Evolutionary conservation across 2,329 filamentous ascomycete genomes (phyloP), one percentile per base, ranked within the genome.

Genomic region (Dendryphion nanum): DNA sequence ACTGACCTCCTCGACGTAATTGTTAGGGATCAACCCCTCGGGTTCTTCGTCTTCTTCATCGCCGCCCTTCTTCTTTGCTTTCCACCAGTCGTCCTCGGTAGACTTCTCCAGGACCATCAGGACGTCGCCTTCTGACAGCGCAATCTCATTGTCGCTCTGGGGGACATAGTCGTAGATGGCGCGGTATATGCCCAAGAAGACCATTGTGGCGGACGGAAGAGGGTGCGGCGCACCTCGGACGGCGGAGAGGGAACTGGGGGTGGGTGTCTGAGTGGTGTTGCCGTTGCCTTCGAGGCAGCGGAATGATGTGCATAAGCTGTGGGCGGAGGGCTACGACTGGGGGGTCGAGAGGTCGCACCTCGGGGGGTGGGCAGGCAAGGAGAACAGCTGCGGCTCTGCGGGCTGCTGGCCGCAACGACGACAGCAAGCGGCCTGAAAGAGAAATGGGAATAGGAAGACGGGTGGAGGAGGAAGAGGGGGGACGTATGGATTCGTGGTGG

Each of bases 121-220:
- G 47, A 96, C 65, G 68, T 96, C 91, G 42, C 89, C 89, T 60
- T 96, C 90, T 39, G 71, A 74, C 56, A 97, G 86, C 48, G 83
- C 78, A 44, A 97, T 77, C 77, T 97, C 91, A 50, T 86, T 86
- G 57, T 88, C 85, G 54, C 82, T 83, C 67, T 94, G 89, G 47
- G 91, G 89, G 63, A 78, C 76, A 73, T 97, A 97, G 72, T 95
- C 89, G 75, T 95, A 97, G 59, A 95, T 62, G 59, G 90, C 91
- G 64, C 82, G 86, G 74, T 88, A 95, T 51, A 97, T 82, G 56
- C 89, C 90, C 59, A 95, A 71, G 74, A 97, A 97, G 50, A 86
- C 89, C 90, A 96, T 96, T 42, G 51, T 48, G 51, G 30, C 47
- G 36, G 51, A 28, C 47, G 36, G 47, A 24, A 16, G 37, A 33